Conservation (phyloP, 1,284 basidiomycete species). For the Bondarzewia mesenterica region DNA sequence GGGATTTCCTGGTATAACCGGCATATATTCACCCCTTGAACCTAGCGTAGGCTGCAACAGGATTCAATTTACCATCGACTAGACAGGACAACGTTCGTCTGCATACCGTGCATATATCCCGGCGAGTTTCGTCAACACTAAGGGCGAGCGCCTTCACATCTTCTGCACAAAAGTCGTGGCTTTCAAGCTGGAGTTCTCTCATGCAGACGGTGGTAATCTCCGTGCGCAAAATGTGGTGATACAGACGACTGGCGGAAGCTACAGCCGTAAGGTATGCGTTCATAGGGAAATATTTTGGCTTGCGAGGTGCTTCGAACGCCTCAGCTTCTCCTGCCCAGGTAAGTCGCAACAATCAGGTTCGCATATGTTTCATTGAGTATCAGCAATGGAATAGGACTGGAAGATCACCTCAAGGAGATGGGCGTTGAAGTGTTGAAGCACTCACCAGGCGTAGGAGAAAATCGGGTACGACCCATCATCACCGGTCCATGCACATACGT, state of each 20-base stretch:
- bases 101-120: constrained; percentile 5
- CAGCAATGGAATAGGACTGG: constrained; percentile 1
- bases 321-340: constrained; percentile 4
- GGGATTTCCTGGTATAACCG: constrained; percentile 2
- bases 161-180: not conserved
- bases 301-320: not conserved
- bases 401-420: constrained; percentile 1
- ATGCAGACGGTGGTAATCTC: not conserved
- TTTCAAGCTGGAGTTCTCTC: not conserved
- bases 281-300: not conserved
- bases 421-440: not conserved
- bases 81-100: constrained; percentile 1
- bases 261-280: not conserved
- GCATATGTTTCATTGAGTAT: too few relatives aligned
- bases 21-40: constrained; percentile 5
- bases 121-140: not conserved
- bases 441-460: constrained; percentile 3
- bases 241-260: not conserved
- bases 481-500: too few relatives aligned
- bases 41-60: constrained; percentile 4
- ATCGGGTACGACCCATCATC: constrained; percentile 5
- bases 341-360: too few relatives aligned
- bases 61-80: constrained; percentile 4
- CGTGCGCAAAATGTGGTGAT: not conserved
- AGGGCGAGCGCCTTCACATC: constrained; percentile 1